Evolutionary conservation across 305 asterid species (phyloP).

Genomic region (Coffea humblotiana): DNA sequence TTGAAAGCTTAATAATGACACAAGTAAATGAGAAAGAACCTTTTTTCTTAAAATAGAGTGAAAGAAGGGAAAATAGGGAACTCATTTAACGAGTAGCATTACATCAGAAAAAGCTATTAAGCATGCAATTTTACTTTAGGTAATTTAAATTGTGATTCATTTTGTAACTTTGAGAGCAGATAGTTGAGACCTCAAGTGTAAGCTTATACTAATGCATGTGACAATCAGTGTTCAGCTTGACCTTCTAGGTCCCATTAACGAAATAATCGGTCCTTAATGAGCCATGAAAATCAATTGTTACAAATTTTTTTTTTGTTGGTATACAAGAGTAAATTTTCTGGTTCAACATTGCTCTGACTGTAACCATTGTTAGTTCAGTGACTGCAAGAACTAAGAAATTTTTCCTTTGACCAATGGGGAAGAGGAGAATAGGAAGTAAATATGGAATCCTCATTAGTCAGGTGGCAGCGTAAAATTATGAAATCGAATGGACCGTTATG

Average conservation of each 20-base stretch:
- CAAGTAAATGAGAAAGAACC: neutral
- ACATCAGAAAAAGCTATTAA: neutral
- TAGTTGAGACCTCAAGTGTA: neutral
- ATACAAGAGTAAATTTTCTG: neutral
- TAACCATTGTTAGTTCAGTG: neutral
- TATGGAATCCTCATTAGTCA: neutral
- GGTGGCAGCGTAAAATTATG: neutral
- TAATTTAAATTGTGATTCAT: neutral
- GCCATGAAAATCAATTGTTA: neutral
- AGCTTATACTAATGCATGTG: neutral
- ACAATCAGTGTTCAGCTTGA: neutral
- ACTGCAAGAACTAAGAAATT: neutral
- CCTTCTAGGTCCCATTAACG: neutral
- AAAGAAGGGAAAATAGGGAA: neutral
- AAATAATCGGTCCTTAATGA: neutral
- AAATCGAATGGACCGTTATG: neutral
- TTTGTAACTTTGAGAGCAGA: neutral
- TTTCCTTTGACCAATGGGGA: neutral
- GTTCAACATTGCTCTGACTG: neutral
- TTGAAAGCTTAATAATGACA: neutral
- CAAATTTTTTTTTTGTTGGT: neutral
- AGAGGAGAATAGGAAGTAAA: neutral
- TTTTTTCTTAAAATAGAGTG: neutral
- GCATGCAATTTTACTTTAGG: neutral
- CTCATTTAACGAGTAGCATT: neutral